Base-by-base conservation (phyloP, 257 asterid species). In the Fraxinus anomala region DNA sequence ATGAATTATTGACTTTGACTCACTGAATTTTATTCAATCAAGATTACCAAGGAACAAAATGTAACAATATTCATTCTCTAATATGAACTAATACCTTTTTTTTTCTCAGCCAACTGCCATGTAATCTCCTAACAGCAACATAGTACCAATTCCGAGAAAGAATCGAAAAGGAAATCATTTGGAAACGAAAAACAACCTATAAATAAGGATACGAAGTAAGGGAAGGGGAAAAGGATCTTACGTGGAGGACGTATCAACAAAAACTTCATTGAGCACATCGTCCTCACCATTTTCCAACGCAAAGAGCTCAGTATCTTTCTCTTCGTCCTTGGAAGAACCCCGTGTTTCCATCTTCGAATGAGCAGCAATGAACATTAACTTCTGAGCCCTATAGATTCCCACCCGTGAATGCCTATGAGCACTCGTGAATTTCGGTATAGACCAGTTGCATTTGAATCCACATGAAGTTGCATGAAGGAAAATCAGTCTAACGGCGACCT, bases 401-500 rank as follows among this genome's bases (percentile, higher is more conserved):
- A 31, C 34, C 34, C 5, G 34, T 31, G 5, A 31, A 31, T 31
- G 34, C 34, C 34, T 31, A 31, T 31, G 34, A 31, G 34, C 83
- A 73, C 87, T 80, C 31, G 83, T 89, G 92, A 93, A 88, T 80
- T 79, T 92, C 89, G 83, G 30, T 72, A 92, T 44, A 59, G 95
- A 81, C 92, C 86, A 78, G 76, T 77, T 88, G 75, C 92, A 88
- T 73, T 88, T 92, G 54, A 89, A 92, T 7, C 93, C 93, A 37
- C 97, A 84, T 0, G 97, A 89, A 21, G 97, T 89, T 0, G 99
- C 98, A 17, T 87, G 94, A 49, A 96, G 92, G 77, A 96, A 91
- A 72, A 96, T 93, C 28, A 96, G 81, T 86, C 99, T 88, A 79
- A 89, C 97, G 0, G 99, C 98, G 28, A 96, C 97, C 77, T 87